Base-by-base conservation (phyloP, 768 basidiomycete species). In the Solioccasus polychromus region DNA sequence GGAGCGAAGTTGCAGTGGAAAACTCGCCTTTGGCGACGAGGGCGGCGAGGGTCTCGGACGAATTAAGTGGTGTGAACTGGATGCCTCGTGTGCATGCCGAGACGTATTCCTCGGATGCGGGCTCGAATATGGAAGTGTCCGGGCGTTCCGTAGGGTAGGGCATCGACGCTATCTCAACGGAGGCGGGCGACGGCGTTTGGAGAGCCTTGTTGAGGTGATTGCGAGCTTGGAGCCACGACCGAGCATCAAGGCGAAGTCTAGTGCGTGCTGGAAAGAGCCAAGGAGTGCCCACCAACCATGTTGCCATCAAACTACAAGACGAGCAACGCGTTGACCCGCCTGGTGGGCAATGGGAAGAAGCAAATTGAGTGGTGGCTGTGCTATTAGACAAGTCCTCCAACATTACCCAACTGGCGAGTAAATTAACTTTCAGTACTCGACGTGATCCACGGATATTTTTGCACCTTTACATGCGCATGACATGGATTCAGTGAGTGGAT, bases 121-220 rank as follows among this genome's bases (percentile, higher is more conserved):
- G 50, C 42, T 75, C 72, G 44, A 74, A 74, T 2, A 73, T 52
- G 29, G 70, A 56, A 1, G 47, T 0, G 42, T 74, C 67, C 11
- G 63, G 66, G 4, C 54, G 48, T 11, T 52, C 28, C 1, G 44
- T 47, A 0, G 71, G 70, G 39, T 71, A 68, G n/a, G 67, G 66
- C 49, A 67, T 58, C 1, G 64, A 52, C 38, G 53, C 57, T 4
- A 73, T 51, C 20, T 72, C 65, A 32, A 60, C 56, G 52, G 70
- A 66, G 15, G 68, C 58, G 0, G 70, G 68, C 0, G 72, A 67
- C 11, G 68, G 64, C 6, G 51, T 30, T 18, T 60, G 55, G 7
- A 67, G 58, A 11, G 63, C 54, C 9, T 45, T 15, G 31, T 49
- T 63, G 48, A 62, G 52, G 39, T 62, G 47, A 41, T 35, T 55